Percentiles rank a stretch among this genome's conserved stretches.
Evolutionary conservation across 1,139 yeast species (phyloP).

Genomic region (Saccharomycopsis hybrid): DNA sequence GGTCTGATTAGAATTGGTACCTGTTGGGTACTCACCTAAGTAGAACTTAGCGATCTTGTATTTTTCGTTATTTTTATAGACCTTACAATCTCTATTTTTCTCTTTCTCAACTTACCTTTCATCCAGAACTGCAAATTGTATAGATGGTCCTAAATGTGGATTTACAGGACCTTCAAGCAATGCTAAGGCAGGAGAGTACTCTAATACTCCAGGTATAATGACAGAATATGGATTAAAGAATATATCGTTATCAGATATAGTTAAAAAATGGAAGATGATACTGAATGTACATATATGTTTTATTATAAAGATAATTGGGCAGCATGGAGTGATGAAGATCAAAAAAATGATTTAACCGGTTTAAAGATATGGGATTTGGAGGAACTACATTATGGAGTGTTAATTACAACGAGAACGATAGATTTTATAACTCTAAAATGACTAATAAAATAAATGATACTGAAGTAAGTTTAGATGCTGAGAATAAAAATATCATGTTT

Average conservation of each 20-base stretch:
- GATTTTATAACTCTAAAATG: too few relatives aligned
- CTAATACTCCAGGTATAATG: slow-evolving; percentile 7
- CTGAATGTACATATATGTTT: slow-evolving; percentile 8
- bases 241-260: background rate
- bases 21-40: too few relatives aligned
- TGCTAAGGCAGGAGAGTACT: slow-evolving; percentile 1
- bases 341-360: slow-evolving; percentile 3
- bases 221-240: background rate
- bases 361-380: slow-evolving; percentile 7
- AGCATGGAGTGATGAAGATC: slow-evolving; percentile 1
- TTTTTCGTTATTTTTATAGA: too few relatives aligned
- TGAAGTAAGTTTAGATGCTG: too few relatives aligned
- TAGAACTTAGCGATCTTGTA: too few relatives aligned
- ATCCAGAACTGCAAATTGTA: background rate
- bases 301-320: slow-evolving; percentile 12
- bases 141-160: slow-evolving; percentile 1
- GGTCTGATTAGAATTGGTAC: too few relatives aligned
- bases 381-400: slow-evolving; percentile 7
- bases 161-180: slow-evolving; percentile 3
- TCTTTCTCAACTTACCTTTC: too few relatives aligned
- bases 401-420: too few relatives aligned
- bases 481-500: too few relatives aligned
- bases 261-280: slow-evolving; percentile 2
- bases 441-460: too few relatives aligned
- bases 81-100: too few relatives aligned